Percentiles rank a stretch among this genome's conserved stretches.
Evolutionary conservation across 805 yeast genomes (phyloP).

Genomic region (Barnettozyma californica): DNA sequence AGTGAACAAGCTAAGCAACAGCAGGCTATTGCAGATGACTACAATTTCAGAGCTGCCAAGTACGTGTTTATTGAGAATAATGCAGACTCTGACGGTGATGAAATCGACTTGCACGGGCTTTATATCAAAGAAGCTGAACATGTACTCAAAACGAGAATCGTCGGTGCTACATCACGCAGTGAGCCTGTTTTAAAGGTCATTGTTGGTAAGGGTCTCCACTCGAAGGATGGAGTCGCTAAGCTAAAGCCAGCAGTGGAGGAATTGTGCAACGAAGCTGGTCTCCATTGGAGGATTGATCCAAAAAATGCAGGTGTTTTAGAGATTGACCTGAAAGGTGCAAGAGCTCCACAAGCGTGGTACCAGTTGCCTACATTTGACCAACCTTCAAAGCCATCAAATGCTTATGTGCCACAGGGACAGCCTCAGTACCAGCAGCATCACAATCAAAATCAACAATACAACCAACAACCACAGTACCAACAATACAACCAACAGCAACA

Average conservation of each 20-base stretch:
- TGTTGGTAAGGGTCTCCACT: slow-evolving; percentile 91
- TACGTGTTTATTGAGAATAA: slow-evolving; percentile 86
- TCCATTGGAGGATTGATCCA: slow-evolving; percentile 56
- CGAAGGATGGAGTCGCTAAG: slow-evolving; percentile 76
- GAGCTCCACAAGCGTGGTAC: slow-evolving; percentile 36
- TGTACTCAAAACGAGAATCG: slow-evolving; percentile 66
- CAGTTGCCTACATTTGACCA: slow-evolving; percentile 10
- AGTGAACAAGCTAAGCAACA: slow-evolving; percentile 65
- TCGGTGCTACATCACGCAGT: slow-evolving; percentile 50
- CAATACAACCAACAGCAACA: slow-evolving; percentile 14
- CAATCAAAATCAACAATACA: slow-evolving; percentile 15
- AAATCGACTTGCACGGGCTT: slow-evolving; percentile 90
- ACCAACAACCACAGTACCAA: slow-evolving; percentile 15
- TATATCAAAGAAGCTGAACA: slow-evolving; percentile 85
- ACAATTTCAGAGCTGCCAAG: slow-evolving; percentile 80
- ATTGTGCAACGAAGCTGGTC: slow-evolving; percentile 60
- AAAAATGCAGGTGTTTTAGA: slow-evolving; percentile 79
- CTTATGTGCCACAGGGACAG: slow-evolving; percentile 28
- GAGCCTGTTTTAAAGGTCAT: slow-evolving; percentile 71
- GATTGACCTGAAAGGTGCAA: slow-evolving; percentile 52
- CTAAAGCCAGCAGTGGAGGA: slow-evolving; percentile 85
- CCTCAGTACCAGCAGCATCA: slow-evolving; percentile 22
- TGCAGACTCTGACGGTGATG: slow-evolving; percentile 77
- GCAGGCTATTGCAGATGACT: slow-evolving; percentile 54
- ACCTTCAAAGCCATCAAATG: slow-evolving; percentile 28